phyloP scores from a whole-genome alignment of 2,329 filamentous ascomycete genomes.

The Neurospora sp. region DNA sequence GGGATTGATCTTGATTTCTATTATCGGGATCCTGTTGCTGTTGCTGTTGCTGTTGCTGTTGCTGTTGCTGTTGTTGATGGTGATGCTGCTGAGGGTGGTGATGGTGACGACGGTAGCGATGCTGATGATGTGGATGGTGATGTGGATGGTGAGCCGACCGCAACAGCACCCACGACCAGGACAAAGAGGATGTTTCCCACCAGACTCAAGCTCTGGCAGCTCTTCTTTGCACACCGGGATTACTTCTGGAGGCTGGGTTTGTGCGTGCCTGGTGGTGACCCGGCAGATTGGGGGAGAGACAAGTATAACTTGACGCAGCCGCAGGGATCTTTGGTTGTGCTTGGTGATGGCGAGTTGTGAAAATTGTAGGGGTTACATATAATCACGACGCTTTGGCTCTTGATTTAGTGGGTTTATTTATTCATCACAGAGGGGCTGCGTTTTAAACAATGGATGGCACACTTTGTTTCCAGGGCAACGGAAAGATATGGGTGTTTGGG shows the following conservation, averaged over 20 bases:
- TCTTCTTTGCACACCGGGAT: constrained; percentile 89
- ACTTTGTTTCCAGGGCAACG: not conserved
- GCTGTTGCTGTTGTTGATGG: not conserved
- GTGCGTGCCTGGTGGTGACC: constrained; percentile 74
- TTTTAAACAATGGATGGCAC: not conserved
- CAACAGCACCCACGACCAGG: not conserved
- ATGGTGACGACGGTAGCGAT: constrained; percentile 15
- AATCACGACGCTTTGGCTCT: not conserved
- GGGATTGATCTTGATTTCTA: not conserved
- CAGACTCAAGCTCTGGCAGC: constrained; percentile 72
- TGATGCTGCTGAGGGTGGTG: not conserved
- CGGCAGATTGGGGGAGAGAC: constrained; percentile 53
- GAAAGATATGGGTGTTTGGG: not conserved
- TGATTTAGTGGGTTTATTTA: no score
- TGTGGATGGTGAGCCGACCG: constrained; percentile 23
- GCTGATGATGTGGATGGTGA: constrained; percentile 13
- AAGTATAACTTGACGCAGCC: constrained; percentile 32
- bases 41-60: not conserved
- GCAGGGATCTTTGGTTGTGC: constrained; percentile 1
- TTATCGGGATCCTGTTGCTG: not conserved
- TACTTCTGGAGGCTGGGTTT: constrained; percentile 93
- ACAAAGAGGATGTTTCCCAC: constrained; percentile 46
- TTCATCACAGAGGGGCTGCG: not conserved
- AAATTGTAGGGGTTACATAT: not conserved
- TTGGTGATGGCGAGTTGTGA: not conserved